Percentiles rank a stretch among this genome's conserved stretches.
Evolutionary conservation across 306 rosid genomes (phyloP).

Genomic region (Quercus glauca): DNA sequence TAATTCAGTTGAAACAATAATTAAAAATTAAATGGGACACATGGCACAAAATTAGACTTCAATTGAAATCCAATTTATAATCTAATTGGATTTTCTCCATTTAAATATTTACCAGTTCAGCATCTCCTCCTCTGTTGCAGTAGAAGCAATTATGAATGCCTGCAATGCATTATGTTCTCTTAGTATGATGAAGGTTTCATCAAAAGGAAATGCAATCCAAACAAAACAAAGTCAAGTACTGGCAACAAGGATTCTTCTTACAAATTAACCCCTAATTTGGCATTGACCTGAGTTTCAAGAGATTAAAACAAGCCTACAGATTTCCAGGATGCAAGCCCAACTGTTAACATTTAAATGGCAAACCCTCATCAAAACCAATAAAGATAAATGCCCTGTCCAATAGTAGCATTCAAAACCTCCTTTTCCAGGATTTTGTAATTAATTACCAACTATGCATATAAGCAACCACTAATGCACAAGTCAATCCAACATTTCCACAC

Average conservation of each 20-base stretch:
- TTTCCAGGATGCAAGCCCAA: neutral
- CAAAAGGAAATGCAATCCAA: constrained; percentile 9
- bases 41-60: too few relatives aligned
- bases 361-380: neutral
- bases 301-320: neutral
- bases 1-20: too few relatives aligned
- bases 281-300: neutral
- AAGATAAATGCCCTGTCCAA: neutral
- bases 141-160: constrained; percentile 98
- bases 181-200: constrained; percentile 19
- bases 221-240: constrained; percentile 10
- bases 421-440: neutral
- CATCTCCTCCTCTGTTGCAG: constrained; percentile 89
- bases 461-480: neutral
- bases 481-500: neutral
- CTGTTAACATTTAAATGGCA: neutral
- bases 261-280: neutral
- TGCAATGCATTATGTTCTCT: constrained; percentile 40
- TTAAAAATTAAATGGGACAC: too few relatives aligned
- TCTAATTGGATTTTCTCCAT: neutral
- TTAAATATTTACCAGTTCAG: constrained; percentile 55
- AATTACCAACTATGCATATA: neutral
- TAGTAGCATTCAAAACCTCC: neutral
- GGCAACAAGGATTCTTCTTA: neutral
- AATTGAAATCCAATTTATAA: too few relatives aligned